Conservation (phyloP, 768 basidiomycete species). For the Podaxis pistillaris region DNA sequence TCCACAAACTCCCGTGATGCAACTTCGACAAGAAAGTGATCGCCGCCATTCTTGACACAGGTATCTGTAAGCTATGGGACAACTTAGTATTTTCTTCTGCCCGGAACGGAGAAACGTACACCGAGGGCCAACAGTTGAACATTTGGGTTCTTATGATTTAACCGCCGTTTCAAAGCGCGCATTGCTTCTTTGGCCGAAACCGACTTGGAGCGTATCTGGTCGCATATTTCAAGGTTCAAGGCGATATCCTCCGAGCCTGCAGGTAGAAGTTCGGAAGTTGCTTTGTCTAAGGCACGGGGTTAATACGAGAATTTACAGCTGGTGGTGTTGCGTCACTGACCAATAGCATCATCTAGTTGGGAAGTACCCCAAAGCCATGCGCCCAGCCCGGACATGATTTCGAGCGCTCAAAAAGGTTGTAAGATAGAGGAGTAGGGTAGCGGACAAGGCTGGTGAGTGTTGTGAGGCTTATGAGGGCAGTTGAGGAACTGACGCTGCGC, state of each 20-base stretch:
- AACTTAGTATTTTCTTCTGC: background rate
- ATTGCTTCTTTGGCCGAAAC: constrained; percentile 84
- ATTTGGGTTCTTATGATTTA: constrained; percentile 95
- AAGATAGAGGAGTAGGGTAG: background rate
- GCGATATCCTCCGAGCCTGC: constrained; percentile 88
- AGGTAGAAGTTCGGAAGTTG: constrained; percentile 88
- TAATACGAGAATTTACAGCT: constrained; percentile 10
- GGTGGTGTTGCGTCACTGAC: constrained; percentile 39
- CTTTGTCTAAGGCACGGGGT: constrained; percentile 62
- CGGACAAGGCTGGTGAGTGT: background rate
- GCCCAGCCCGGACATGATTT: constrained; percentile 55
- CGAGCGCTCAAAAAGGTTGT: background rate
- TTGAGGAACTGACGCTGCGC: background rate
- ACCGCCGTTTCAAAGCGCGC: constrained; percentile 81
- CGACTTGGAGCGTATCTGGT: constrained; percentile 92
- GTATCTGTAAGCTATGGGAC: constrained; percentile 73
- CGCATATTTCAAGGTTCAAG: constrained; percentile 92
- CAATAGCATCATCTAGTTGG: constrained; percentile 80
- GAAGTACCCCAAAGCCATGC: constrained; percentile 81
- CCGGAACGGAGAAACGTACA: constrained; percentile 47
- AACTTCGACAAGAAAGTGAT: constrained; percentile 81
- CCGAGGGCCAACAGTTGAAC: constrained; percentile 86
- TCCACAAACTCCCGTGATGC: constrained; percentile 92
- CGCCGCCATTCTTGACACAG: constrained; percentile 97
- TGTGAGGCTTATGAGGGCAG: constrained; percentile 4